Conservation (phyloP, 345 rosid species). For the Raphanus sativus region DNA sequence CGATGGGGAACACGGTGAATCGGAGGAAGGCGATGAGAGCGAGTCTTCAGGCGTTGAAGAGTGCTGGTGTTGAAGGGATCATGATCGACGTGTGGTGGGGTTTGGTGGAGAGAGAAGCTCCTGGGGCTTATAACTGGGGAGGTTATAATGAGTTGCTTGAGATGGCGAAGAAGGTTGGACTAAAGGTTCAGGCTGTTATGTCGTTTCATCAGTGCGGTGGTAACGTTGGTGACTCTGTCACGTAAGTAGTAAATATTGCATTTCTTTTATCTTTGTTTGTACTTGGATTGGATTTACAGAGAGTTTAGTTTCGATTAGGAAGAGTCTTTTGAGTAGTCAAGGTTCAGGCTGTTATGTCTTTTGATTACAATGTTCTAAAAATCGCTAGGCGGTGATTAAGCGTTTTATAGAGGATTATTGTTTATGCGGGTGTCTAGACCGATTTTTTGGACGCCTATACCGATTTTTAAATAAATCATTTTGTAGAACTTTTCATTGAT, state of each 20-base stretch:
- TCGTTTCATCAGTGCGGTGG: constrained; percentile 99
- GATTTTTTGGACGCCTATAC: too few species aligned
- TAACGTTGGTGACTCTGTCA: constrained; percentile 96
- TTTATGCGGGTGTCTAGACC: too few species aligned
- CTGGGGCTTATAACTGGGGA: constrained; percentile 92
- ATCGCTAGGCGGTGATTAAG: too few species aligned
- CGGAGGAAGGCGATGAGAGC: constrained; percentile 94
- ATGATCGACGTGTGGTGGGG: constrained; percentile 99
- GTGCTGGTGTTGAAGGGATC: constrained; percentile 93
- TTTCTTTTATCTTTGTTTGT: background rate
- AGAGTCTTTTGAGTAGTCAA: background rate
- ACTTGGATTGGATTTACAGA: background rate
- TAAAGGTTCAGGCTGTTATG: constrained; percentile 98
- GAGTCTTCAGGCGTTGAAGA: constrained; percentile 88
- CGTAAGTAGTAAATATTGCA: constrained; percentile 43
- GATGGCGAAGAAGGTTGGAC: constrained; percentile 86
- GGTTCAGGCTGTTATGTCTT: too few species aligned
- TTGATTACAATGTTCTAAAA: too few species aligned
- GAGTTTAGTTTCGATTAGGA: constrained; percentile 12
- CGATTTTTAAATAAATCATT: too few species aligned
- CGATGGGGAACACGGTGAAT: constrained; percentile 69
- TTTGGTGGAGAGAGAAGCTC: constrained; percentile 82
- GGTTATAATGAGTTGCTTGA: constrained; percentile 84
- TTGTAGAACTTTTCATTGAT: background rate
- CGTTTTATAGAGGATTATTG: too few species aligned